Evolutionary conservation across 805 yeast species (phyloP), one percentile per base, ranked within the genome.

Genomic region (Starmerella floris): DNA sequence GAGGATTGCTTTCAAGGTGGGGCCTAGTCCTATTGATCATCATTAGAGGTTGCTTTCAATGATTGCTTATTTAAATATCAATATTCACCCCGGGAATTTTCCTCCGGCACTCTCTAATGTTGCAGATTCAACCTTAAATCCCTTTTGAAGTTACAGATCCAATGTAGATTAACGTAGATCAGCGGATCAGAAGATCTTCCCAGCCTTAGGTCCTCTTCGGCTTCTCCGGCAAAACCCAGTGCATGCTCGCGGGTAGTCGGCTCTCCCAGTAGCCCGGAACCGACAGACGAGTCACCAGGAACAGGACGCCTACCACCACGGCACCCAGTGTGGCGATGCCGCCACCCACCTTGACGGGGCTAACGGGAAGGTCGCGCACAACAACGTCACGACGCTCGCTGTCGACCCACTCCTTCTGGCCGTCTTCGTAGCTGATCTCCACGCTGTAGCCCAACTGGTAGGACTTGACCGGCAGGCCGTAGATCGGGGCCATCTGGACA

Each of bases 281-380:
- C 56, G 48, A 16, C 28, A 41, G 15, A 19, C 33, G 23, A 60
- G 70, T 70, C 28, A 60, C 57, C 48, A 65, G 58, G 60, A 76
- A 79, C 35, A 65, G 76, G 37, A 70, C 52, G 33, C 64, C 71
- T 40, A 65, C 76, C 23, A 77, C 41, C 17, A 77, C 59, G 20
- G 62, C 69, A 3, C 65, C 51, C 44, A 83, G 62, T 22, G 81
- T 51, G 15, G 74, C 40, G 57, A 76, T 79, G 50, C 80, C 70
- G 28, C 80, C 59, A 45, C 83, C 56, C 55, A 84, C 71, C 61
- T 77, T 76, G 13, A 79, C 76, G 41, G 77, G 50, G 0, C 93
- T 78, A 52, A 85, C 65, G 43, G 77, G 70, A 30, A 70, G 72
- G 53, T 84, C 94, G 10, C 61, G 61, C 43, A 85, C 72, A 20